Base-by-base conservation (phyloP, 177 flowering plant species). In the Vitis hybrid region DNA sequence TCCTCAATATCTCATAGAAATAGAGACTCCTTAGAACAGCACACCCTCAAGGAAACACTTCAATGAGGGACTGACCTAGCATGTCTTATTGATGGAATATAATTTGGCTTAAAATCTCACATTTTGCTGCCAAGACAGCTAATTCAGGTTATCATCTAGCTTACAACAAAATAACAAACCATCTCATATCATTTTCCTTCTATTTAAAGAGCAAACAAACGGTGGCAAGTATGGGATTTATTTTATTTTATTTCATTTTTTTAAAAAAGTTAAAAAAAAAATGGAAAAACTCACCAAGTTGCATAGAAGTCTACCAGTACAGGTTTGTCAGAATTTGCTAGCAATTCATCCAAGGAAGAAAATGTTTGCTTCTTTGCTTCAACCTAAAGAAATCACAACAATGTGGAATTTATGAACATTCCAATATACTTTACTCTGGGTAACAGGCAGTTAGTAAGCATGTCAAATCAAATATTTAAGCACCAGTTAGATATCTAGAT, bases 241-340 rank as follows among this genome's bases (percentile, higher is more conserved):
- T 11, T 52, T 52, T n/a, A 17, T 6, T 35, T 21, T 5, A 40
- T n/a, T 54, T 52, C 5, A 6, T 17, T 24, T 49, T 19, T 19
- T 19, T 1, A 19, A 19, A 19, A 19, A 1, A 19, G 19, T 19
- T 19, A 19, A 5, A 46, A 61, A 48, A 2, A 24, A 11, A 66
- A 17, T 19, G 19, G 19, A 68, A 68, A 18, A 66, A 60, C 77
- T 77, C 79, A 92, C 98, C 98, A 94, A 51, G 97, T 91, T 14
- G 98, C 98, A 80, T 92, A 94, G 73, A 94, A 94, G 77, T 94
- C 98, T 63, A 94, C 97, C 70, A 94, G 70, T 40, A 92, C 85
- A 65, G 98, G 97, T 79, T 87, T 92, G 58, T 91, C 91, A 69
- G 97, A 80, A 56, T 80, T 88, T 60, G 75, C 85, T 72, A 94